A percentile compares a stretch with the other conserved stretches of the same genome.
Conservation (phyloP, 768 basidiomycete genomes). For the Russula compacta region DNA sequence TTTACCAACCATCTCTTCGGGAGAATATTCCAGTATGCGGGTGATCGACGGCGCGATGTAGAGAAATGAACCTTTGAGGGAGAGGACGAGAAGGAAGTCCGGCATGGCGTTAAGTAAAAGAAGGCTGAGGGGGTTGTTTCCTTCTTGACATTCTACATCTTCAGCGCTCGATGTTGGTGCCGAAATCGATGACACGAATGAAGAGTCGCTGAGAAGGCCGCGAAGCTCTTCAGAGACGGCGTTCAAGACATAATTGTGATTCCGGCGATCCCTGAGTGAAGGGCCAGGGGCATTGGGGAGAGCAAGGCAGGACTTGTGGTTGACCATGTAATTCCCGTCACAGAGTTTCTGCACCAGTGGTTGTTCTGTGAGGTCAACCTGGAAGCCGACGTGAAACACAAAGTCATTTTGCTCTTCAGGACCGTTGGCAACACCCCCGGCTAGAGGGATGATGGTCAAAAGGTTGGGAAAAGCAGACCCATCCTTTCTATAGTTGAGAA, state of each 20-base stretch:
- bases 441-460: conserved; percentile 82
- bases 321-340: conserved; percentile 68
- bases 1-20: conserved; percentile 73
- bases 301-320: conserved; percentile 35
- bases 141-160: conserved; percentile 26
- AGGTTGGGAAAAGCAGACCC: conserved; percentile 86
- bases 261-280: conserved; percentile 28
- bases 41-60: conserved; percentile 83
- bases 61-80: conserved; percentile 85
- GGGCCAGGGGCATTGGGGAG: conserved; percentile 17
- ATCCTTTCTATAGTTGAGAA: conserved; percentile 84
- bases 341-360: conserved; percentile 76
- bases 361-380: conserved; percentile 85
- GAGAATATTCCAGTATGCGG: conserved; percentile 76
- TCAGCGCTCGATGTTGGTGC: conserved; percentile 20
- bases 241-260: conserved; percentile 23
- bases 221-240: conserved; percentile 47
- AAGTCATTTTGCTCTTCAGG: conserved; percentile 58
- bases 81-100: conserved; percentile 87
- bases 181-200: conserved; percentile 35
- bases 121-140: conserved; percentile 43
- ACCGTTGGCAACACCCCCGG: conserved; percentile 41
- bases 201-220: conserved; percentile 36
- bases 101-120: conserved; percentile 53
- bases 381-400: conserved; percentile 89